Percentiles rank a stretch among this genome's conserved stretches.
phyloP scores from a whole-genome alignment of 352 stramenopile genomes.

The Pythium aquatile region DNA sequence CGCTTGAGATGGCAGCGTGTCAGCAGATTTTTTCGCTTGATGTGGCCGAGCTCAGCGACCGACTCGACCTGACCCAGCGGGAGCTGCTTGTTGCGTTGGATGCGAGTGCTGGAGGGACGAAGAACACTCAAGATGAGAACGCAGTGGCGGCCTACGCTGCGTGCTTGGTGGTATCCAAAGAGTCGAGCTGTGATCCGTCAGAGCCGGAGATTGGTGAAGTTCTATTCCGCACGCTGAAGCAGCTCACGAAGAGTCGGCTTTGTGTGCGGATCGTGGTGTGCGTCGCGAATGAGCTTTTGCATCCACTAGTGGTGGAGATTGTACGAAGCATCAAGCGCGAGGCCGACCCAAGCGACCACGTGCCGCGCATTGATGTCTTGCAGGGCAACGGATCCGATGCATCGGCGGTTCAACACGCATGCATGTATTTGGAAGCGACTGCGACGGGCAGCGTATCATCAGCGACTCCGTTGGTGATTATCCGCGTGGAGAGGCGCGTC shows the following conservation, averaged over 20 bases:
- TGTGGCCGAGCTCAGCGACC: constrained; percentile 24
- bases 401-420: constrained; percentile 20
- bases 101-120: neutral
- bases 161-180: constrained; percentile 20
- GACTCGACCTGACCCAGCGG: constrained; percentile 12
- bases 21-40: constrained; percentile 30
- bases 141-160: constrained; percentile 5
- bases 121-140: neutral
- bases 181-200: neutral
- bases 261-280: constrained; percentile 23
- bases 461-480: constrained; percentile 11
- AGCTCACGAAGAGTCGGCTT: constrained; percentile 7
- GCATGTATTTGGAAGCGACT: constrained; percentile 25
- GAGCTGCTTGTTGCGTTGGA: constrained; percentile 22
- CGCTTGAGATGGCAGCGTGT: neutral
- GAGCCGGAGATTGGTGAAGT: neutral
- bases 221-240: constrained; percentile 15
- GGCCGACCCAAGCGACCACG: neutral
- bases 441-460: neutral
- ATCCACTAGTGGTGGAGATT: constrained; percentile 11
- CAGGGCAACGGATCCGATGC: constrained; percentile 16
- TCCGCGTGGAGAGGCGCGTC: constrained; percentile 11
- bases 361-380: constrained; percentile 19
- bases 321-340: constrained; percentile 13
- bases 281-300: constrained; percentile 7